Conservation (phyloP, 2,329 filamentous ascomycete species). For the Clarireedia hainanense region DNA sequence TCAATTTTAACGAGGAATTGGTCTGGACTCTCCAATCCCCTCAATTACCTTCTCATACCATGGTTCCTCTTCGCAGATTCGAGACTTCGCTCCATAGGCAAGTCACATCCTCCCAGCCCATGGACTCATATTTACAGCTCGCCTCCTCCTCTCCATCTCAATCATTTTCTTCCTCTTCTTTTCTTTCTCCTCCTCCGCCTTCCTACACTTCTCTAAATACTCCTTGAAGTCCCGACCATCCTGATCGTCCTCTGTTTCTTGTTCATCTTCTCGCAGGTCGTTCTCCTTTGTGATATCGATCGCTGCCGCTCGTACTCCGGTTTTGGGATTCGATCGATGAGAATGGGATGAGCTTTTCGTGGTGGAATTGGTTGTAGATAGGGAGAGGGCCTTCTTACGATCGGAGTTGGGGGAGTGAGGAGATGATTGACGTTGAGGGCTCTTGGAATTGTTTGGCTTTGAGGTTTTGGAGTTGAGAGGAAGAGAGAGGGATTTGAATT, state of each 20-base stretch:
- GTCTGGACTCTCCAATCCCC: no score
- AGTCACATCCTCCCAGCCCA: slow-evolving; percentile 10
- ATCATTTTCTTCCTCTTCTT: slow-evolving; percentile 29
- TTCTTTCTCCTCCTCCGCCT: slow-evolving; percentile 4
- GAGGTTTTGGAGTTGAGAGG: not conserved
- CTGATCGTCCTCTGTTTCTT: not conserved
- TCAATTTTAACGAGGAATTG: no score
- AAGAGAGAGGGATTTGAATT: slow-evolving; percentile 3
- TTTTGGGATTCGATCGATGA: not conserved
- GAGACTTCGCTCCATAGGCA: not conserved
- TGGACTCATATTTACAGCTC: slow-evolving; percentile 34
- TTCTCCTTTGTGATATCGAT: not conserved
- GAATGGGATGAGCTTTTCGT: not conserved
- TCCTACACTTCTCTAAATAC: slow-evolving; percentile 7
- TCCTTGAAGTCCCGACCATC: slow-evolving; percentile 2
- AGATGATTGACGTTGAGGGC: not conserved
- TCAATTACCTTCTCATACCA: no score
- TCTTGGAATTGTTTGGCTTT: not conserved
- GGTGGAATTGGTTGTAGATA: slow-evolving; percentile 3
- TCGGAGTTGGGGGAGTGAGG: not conserved
- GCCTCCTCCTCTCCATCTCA: slow-evolving; percentile 31
- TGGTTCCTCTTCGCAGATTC: not conserved
- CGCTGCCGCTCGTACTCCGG: not conserved
- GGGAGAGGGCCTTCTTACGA: slow-evolving; percentile 3
- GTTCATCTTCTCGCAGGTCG: not conserved